Evolutionary conservation across 2,329 filamentous ascomycete genomes (phyloP).

Genomic region (Lasiodiplodia sp.): DNA sequence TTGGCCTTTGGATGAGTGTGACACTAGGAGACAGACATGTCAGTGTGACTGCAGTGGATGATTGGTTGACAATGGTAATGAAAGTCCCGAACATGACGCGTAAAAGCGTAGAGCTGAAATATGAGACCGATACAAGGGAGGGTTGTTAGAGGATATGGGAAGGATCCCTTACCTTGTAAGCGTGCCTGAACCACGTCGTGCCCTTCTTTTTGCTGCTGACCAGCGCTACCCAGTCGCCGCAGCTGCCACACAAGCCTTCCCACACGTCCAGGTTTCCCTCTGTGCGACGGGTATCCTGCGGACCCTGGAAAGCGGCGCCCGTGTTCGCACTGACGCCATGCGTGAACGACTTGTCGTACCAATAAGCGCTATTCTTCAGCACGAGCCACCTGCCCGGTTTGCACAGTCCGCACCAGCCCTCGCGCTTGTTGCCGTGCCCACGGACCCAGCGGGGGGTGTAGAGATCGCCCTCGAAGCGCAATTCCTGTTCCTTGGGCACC

Average conservation of each 20-base stretch:
- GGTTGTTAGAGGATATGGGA: slow-evolving; percentile 16
- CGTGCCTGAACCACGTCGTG: slow-evolving; percentile 90
- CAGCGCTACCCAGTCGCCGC: slow-evolving; percentile 80
- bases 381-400: slow-evolving; percentile 86
- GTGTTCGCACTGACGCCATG: slow-evolving; percentile 86
- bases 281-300: slow-evolving; percentile 76
- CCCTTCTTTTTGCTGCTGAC: slow-evolving; percentile 90
- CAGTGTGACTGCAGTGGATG: not conserved
- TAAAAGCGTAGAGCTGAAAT: not conserved
- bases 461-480: slow-evolving; percentile 80
- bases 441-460: slow-evolving; percentile 87
- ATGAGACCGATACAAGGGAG: slow-evolving; percentile 10
- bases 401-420: slow-evolving; percentile 90
- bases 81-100: slow-evolving; percentile 1
- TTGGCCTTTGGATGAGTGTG: slow-evolving; percentile 54
- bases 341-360: slow-evolving; percentile 92
- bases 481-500: slow-evolving; percentile 75
- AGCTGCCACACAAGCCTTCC: slow-evolving; percentile 80
- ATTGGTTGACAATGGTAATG: slow-evolving; percentile 2
- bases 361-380: slow-evolving; percentile 88
- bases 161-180: slow-evolving; percentile 71
- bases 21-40: slow-evolving; percentile 39
- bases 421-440: slow-evolving; percentile 84
- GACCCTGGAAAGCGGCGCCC: slow-evolving; percentile 78
- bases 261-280: slow-evolving; percentile 82